phyloP scores from a whole-genome alignment of 2,329 filamentous ascomycete species.

The Endoconidiophora laricicola region DNA sequence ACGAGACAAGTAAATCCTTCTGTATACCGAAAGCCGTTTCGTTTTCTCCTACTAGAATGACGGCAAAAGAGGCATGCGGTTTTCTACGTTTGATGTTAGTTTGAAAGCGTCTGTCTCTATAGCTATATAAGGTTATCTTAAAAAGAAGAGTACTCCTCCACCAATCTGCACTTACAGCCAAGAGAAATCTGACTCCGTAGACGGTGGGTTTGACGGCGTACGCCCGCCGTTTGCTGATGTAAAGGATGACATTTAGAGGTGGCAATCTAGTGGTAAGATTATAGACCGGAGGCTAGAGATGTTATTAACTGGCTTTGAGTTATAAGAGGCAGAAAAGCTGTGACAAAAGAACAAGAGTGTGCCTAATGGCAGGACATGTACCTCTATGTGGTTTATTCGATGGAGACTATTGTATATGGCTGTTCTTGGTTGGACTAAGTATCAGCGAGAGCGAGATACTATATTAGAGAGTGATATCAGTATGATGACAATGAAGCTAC shows the following conservation, averaged over 20 bases:
- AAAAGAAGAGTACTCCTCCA: neutral
- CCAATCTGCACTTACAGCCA: constrained; percentile 13
- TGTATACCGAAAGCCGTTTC: constrained; percentile 40
- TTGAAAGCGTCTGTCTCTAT: neutral
- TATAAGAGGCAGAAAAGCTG: no score
- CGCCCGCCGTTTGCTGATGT: neutral
- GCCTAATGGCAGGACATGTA: neutral
- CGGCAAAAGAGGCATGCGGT: constrained; percentile 38
- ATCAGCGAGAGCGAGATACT: no score
- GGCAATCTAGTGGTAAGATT: neutral
- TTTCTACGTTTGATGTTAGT: constrained; percentile 23
- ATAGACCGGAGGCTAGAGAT: no score
- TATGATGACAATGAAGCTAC: no score
- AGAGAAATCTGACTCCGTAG: constrained; percentile 11
- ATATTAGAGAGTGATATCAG: no score
- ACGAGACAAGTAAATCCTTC: constrained; percentile 39
- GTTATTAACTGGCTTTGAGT: no score
- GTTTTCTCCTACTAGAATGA: constrained; percentile 35
- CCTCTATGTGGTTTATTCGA: no score
- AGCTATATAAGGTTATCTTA: neutral
- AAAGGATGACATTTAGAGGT: constrained; percentile 8
- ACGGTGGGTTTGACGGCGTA: neutral
- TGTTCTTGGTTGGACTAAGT: no score
- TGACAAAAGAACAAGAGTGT: neutral
- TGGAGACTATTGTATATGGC: no score